phyloP scores from a whole-genome alignment of 2,329 filamentous ascomycete species.

The Aureobasidium pullulans region DNA sequence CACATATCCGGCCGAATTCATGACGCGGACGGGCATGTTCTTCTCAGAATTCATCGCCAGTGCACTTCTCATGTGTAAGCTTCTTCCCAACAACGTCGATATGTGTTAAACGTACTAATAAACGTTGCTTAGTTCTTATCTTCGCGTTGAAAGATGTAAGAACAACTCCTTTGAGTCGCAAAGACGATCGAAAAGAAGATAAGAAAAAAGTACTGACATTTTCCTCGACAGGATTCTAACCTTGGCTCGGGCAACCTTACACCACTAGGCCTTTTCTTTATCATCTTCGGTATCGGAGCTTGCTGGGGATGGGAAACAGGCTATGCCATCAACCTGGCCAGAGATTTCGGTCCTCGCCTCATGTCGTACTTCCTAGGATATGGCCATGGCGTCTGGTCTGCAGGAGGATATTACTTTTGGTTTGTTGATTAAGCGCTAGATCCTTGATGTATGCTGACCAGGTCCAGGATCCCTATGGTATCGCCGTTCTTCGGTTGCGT shows the following conservation, averaged over 20 bases:
- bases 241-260: conserved; percentile 51
- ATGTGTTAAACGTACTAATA: neutral
- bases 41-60: conserved; percentile 66
- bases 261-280: conserved; percentile 59
- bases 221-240: conserved; percentile 33
- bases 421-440: conserved; percentile 36
- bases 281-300: conserved; percentile 61
- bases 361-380: conserved; percentile 63
- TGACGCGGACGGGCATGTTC: conserved; percentile 57
- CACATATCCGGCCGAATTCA: conserved; percentile 46
- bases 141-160: conserved; percentile 55
- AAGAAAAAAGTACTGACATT: neutral
- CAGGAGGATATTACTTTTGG: conserved; percentile 67
- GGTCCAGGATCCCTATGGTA: conserved; percentile 59
- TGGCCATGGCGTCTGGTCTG: conserved; percentile 57
- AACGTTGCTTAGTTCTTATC: conserved; percentile 43
- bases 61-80: conserved; percentile 50
- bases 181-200: neutral
- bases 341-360: conserved; percentile 63
- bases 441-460: neutral
- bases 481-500: conserved; percentile 58
- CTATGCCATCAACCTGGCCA: conserved; percentile 57
- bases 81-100: neutral
- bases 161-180: neutral
- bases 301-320: conserved; percentile 61